These are phyloP conservation scores for Marasmius fiardii DNA, from an alignment of 1,284 basidiomycete species.

Conservation along the genomic window DNA sequence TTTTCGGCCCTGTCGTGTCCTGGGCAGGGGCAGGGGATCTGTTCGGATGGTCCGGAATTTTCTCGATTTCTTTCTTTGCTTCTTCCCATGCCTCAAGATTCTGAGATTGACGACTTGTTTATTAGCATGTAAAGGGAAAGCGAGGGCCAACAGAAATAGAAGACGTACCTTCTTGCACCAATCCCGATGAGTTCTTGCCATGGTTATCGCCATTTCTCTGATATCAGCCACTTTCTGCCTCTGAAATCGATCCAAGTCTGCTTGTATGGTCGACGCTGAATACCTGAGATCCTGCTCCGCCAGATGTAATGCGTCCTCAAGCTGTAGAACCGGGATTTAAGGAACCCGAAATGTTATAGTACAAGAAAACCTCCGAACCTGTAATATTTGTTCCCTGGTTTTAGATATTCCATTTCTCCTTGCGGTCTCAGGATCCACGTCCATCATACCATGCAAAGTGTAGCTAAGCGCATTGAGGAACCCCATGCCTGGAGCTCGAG, in stretches of 20 bases:
- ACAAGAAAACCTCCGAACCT: conserved; percentile 46
- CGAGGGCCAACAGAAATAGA: not conserved
- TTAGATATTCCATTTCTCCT: conserved; percentile 91
- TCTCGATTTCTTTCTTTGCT: conserved; percentile 86
- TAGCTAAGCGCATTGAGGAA: conserved; percentile 91
- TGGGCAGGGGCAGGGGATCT: conserved; percentile 42
- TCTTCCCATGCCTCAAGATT: conserved; percentile 97
- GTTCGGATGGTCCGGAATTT: conserved; percentile 89
- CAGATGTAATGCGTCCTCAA: conserved; percentile 89
- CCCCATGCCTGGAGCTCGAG: conserved; percentile 73
- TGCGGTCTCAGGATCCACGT: conserved; percentile 95
- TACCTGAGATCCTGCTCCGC: conserved; percentile 93
- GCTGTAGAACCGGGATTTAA: conserved; percentile 40
- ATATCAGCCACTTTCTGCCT: conserved; percentile 97
- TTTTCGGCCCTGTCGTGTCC: conserved; percentile 22
- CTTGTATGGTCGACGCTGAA: conserved; percentile 93
- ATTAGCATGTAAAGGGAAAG: conserved; percentile 5
- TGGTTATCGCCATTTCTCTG: conserved; percentile 86
- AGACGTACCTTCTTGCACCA: conserved; percentile 87
- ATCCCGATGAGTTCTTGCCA: conserved; percentile 89
- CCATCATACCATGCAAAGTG: conserved; percentile 97
- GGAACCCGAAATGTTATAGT: not conserved
- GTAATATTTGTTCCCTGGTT: conserved; percentile 90
- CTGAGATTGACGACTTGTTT: conserved; percentile 37
- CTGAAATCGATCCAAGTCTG: conserved; percentile 97